Percentiles rank a stretch among this genome's conserved stretches.
Conservation (phyloP, 805 yeast genomes). For the Wickerhamiella kurtzmanii region DNA sequence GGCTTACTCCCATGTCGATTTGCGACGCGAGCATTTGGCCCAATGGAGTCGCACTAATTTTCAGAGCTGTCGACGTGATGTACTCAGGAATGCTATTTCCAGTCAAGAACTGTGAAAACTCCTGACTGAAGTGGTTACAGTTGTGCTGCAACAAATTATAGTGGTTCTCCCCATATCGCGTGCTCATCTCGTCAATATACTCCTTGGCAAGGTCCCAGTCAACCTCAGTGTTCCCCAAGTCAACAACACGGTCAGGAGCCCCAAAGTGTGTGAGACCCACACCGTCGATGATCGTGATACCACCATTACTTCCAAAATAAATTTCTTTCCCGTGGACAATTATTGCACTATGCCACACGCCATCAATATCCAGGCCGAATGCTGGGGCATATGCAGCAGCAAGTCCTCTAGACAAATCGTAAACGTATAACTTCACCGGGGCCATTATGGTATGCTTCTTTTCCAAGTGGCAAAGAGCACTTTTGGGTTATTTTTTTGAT, state of each 20-base stretch:
- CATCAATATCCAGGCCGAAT: conserved; percentile 42
- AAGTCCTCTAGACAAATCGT: conserved; percentile 50
- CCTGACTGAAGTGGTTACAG: conserved; percentile 56
- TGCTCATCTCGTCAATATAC: conserved; percentile 36
- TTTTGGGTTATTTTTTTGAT: too few relatives aligned
- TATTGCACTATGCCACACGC: conserved; percentile 51
- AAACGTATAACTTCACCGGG: conserved; percentile 41
- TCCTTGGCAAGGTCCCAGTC: conserved; percentile 41
- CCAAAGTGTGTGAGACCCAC: conserved; percentile 54
- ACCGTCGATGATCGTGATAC: conserved; percentile 28
- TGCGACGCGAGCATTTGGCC: conserved; percentile 35
- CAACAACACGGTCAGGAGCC: conserved; percentile 37
- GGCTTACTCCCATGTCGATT: conserved; percentile 16
- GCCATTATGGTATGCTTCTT: conserved; percentile 9
- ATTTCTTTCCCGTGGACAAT: conserved; percentile 44
- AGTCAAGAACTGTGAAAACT: conserved; percentile 41
- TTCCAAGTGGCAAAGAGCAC: too few relatives aligned
- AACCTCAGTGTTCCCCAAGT: conserved; percentile 40
- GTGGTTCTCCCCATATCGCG: conserved; percentile 32
- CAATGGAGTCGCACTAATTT: conserved; percentile 37
- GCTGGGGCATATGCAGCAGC: conserved; percentile 32
- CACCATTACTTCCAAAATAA: conserved; percentile 43
- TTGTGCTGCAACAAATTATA: conserved; percentile 51
- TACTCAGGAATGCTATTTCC: conserved; percentile 42
- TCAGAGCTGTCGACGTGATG: conserved; percentile 39